These are phyloP conservation scores for Coniochaeta sp. DNA, from an alignment of 2,329 filamentous ascomycete species.

Conservation along the genomic window DNA sequence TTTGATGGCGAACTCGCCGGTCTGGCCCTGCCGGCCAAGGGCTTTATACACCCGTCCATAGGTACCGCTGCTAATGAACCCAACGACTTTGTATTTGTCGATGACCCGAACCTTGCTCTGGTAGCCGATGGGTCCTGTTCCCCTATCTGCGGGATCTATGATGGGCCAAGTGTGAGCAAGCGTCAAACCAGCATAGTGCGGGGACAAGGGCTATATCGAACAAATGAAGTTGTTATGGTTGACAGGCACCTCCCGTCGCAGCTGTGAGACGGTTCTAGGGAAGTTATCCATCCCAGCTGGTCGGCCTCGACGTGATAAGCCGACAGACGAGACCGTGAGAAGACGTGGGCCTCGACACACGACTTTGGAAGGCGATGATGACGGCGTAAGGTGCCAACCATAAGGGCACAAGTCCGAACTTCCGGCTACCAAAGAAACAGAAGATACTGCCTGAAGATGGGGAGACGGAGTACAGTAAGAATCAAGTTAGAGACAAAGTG, in stretches of 20 bases:
- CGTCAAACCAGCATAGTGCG: conserved; percentile 18
- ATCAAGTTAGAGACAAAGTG: not conserved
- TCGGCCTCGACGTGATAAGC: not conserved
- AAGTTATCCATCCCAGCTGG: not conserved
- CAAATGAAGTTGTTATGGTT: not conserved
- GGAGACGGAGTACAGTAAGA: not conserved
- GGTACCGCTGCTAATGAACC: conserved; percentile 96
- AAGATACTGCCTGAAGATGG: not conserved
- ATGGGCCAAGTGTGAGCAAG: not conserved
- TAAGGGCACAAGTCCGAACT: not conserved
- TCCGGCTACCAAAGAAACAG: not conserved
- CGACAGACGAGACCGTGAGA: not conserved
- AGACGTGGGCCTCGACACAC: not conserved
- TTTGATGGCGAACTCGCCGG: conserved; percentile 93
- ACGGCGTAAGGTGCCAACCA: not conserved
- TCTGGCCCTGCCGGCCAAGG: conserved; percentile 61
- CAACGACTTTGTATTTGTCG: conserved; percentile 92
- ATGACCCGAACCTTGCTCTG: conserved; percentile 79
- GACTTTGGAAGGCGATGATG: not conserved
- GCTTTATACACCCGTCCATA: conserved; percentile 99
- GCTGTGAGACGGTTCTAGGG: not conserved
- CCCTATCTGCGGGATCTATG: conserved; percentile 46
- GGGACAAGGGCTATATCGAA: conserved; percentile 8
- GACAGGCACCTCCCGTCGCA: not conserved
- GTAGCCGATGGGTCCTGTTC: conserved; percentile 40